phyloP scores from a whole-genome alignment of 768 basidiomycete genomes.

The Fibroporia radiculosa region DNA sequence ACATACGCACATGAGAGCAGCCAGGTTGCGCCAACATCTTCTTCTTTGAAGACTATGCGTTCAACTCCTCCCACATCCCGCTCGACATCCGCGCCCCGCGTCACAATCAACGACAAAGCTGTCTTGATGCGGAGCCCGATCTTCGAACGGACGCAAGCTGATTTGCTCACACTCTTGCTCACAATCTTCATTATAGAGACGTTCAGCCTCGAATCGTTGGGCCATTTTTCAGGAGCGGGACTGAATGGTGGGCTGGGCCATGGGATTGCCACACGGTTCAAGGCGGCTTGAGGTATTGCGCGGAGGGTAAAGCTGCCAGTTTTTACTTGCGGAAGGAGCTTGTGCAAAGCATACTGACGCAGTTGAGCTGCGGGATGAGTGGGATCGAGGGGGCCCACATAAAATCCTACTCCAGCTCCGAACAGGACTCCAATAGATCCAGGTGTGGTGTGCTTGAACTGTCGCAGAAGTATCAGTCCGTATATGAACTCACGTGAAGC shows the following conservation, averaged over 20 bases:
- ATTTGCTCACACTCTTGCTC: constrained; percentile 28
- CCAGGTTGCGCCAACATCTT: constrained; percentile 4
- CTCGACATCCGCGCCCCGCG: constrained; percentile 31
- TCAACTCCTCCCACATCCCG: constrained; percentile 6
- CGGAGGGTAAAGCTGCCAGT: constrained; percentile 16
- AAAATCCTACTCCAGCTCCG: neutral
- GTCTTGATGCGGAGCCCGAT: constrained; percentile 31
- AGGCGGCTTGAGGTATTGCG: constrained; percentile 26
- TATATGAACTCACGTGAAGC: neutral
- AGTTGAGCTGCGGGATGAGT: constrained; percentile 13
- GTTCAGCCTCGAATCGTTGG: constrained; percentile 13
- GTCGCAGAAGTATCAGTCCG: neutral
- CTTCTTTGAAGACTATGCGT: constrained; percentile 11
- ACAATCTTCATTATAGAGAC: constrained; percentile 32
- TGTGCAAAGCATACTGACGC: neutral
- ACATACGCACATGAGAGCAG: constrained; percentile 13
- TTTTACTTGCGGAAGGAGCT: constrained; percentile 5
- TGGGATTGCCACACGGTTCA: constrained; percentile 15
- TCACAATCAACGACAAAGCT: constrained; percentile 32
- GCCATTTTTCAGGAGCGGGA: constrained; percentile 6
- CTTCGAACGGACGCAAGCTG: constrained; percentile 23
- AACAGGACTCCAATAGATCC: constrained; percentile 19
- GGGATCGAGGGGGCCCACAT: constrained; percentile 10
- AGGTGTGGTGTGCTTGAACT: constrained; percentile 38
- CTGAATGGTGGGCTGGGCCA: constrained; percentile 19